Percentiles rank a stretch among this genome's conserved stretches.
Conservation (phyloP, 2,329 filamentous ascomycete genomes). For the Colletotrichum plurivorum region DNA sequence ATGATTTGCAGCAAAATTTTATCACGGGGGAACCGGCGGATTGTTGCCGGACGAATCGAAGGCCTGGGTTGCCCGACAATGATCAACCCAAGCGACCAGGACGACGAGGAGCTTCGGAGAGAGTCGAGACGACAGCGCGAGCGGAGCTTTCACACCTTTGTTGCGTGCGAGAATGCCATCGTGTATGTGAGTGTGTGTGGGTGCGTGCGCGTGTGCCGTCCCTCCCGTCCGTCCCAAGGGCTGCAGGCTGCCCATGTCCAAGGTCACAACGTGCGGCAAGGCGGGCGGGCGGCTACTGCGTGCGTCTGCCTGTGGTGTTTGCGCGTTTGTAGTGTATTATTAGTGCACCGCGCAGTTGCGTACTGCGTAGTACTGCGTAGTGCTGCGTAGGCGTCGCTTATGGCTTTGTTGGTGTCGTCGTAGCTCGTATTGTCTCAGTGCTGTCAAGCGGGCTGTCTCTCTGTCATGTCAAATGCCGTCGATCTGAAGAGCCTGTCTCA, state of each 20-base stretch:
- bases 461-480: slow-evolving; percentile 27
- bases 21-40: slow-evolving; percentile 22
- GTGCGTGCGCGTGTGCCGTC: too few relatives aligned
- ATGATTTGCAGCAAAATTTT: slow-evolving; percentile 35
- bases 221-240: slow-evolving; percentile 33
- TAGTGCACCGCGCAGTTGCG: not conserved
- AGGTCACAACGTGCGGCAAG: slow-evolving; percentile 20
- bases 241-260: slow-evolving; percentile 23
- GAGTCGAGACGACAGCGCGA: slow-evolving; percentile 16
- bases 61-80: slow-evolving; percentile 25
- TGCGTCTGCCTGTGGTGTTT: not conserved
- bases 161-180: slow-evolving; percentile 17
- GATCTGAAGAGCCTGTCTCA: slow-evolving; percentile 38
- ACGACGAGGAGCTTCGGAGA: slow-evolving; percentile 9
- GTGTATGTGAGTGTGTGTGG: not conserved
- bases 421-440: slow-evolving; percentile 24
- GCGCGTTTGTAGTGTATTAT: not conserved
- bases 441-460: slow-evolving; percentile 24
- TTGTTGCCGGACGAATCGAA: slow-evolving; percentile 34
- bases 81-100: slow-evolving; percentile 28
- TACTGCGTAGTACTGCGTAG: not conserved
- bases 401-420: slow-evolving; percentile 9
- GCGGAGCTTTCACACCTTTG: slow-evolving; percentile 28
- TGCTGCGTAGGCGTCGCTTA: not conserved
- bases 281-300: slow-evolving; percentile 27